A percentile compares a stretch with the other conserved stretches of the same genome.
Evolutionary conservation across 257 asterid genomes (phyloP).

Genomic region (Penstemon davidsonii): DNA sequence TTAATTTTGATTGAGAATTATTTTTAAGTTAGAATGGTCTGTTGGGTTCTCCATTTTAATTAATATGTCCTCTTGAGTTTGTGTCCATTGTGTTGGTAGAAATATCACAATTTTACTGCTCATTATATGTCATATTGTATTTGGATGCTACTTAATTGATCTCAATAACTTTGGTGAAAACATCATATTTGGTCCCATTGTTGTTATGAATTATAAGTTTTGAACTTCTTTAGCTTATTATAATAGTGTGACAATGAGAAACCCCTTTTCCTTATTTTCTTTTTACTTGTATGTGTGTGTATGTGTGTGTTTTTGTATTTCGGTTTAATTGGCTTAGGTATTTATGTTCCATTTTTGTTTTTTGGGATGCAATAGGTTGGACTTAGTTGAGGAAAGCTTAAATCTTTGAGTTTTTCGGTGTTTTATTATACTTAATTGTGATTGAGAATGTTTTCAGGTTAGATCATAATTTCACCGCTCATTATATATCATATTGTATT

Average conservation of each 20-base stretch:
- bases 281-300: no score
- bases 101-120: not conserved
- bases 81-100: no score
- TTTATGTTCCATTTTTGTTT: not conserved
- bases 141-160: constrained; percentile 10
- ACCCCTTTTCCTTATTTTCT: no score
- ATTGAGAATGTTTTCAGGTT: not conserved
- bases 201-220: not conserved
- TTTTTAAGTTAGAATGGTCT: not conserved
- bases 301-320: no score
- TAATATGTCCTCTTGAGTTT: no score
- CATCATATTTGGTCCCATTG: no score
- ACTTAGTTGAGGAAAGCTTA: constrained; percentile 25
- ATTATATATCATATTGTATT: constrained; percentile 12
- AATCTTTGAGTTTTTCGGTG: constrained; percentile 26
- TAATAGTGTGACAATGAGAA: not conserved
- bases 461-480: constrained; percentile 8
- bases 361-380: constrained; percentile 28
- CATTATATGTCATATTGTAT: constrained; percentile 12
- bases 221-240: not conserved
- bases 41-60: no score
- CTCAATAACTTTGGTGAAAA: constrained; percentile 2
- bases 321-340: no score
- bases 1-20: not conserved
- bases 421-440: constrained; percentile 2